A percentile compares a stretch with the other conserved stretches of the same genome.
These are phyloP conservation scores for Penicillium occitanis DNA, from an alignment of 2,329 filamentous ascomycete genomes.

Conservation along the genomic window DNA sequence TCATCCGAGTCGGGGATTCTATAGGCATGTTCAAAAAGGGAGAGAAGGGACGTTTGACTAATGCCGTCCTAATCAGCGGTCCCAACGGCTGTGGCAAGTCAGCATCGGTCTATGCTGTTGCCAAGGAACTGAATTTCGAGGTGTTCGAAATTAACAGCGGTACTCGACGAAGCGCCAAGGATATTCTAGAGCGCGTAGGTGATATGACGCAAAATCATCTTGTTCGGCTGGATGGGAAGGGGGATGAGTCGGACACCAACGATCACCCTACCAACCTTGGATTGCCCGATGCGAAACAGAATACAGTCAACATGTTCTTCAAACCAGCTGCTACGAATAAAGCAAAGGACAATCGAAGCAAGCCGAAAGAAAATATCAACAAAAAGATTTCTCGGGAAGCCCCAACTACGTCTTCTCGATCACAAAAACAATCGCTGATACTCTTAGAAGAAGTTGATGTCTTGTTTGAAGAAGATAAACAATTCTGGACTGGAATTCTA, in stretches of 20 bases:
- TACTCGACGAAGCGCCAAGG: slow-evolving; percentile 79
- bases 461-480: slow-evolving; percentile 91
- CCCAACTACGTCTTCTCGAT: slow-evolving; percentile 37
- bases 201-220: slow-evolving; percentile 97
- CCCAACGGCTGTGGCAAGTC: slow-evolving; percentile 91
- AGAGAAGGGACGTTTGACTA: slow-evolving; percentile 59
- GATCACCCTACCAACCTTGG: slow-evolving; percentile 56
- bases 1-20: slow-evolving; percentile 44
- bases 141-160: slow-evolving; percentile 92
- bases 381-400: slow-evolving; percentile 10
- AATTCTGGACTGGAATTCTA: slow-evolving; percentile 85
- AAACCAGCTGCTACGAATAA: slow-evolving; percentile 39
- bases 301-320: slow-evolving; percentile 80
- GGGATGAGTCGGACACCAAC: slow-evolving; percentile 24
- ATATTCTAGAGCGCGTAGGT: slow-evolving; percentile 86
- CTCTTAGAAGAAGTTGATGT: slow-evolving; percentile 91
- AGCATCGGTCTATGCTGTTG: slow-evolving; percentile 85
- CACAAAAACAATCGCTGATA: slow-evolving; percentile 91
- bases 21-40: slow-evolving; percentile 35
- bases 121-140: slow-evolving; percentile 87
- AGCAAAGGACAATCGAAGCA: slow-evolving; percentile 11
- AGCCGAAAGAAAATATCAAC: slow-evolving; percentile 9
- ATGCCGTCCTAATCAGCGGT: slow-evolving; percentile 84
- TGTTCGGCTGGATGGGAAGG: slow-evolving; percentile 52
- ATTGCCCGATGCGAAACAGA: slow-evolving; percentile 68